Conservation (phyloP, 306 rosid species). For the Lagenaria siceraria region DNA sequence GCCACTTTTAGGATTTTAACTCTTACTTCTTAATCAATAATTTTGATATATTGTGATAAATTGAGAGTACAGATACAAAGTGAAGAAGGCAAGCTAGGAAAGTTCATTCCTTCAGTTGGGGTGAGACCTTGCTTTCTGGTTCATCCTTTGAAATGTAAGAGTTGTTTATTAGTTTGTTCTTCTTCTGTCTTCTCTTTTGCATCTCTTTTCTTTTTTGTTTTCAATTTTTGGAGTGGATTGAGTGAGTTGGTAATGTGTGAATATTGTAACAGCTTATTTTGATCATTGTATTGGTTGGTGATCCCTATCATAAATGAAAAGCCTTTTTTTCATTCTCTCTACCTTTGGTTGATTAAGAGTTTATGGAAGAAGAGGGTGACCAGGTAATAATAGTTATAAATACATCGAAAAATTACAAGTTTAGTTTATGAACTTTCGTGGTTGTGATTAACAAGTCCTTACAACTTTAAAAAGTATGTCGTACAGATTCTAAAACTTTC, state of each 20-base stretch:
- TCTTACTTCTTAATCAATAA: background rate
- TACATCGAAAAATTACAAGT: no score
- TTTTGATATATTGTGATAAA: background rate
- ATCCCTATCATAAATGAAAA: background rate
- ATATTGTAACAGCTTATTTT: background rate
- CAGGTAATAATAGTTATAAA: background rate
- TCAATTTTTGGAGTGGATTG: constrained; percentile 5
- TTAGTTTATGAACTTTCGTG: no score
- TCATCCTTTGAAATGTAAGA: background rate
- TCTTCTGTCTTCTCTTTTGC: background rate
- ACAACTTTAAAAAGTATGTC: no score
- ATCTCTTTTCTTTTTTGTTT: background rate
- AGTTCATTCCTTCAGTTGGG: constrained; percentile 1
- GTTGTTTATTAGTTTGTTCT: background rate
- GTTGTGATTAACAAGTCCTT: no score
- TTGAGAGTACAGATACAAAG: background rate
- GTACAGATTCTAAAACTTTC: no score
- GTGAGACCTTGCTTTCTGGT: background rate
- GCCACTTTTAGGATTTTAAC: constrained; percentile 1
- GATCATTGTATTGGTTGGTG: background rate
- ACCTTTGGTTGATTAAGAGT: background rate
- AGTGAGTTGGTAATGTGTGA: background rate
- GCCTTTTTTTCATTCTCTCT: background rate
- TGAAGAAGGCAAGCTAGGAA: background rate
- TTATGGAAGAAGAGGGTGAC: background rate